Evolutionary conservation across 1,284 basidiomycete genomes (phyloP).

Genomic region (Meira nashicola): DNA sequence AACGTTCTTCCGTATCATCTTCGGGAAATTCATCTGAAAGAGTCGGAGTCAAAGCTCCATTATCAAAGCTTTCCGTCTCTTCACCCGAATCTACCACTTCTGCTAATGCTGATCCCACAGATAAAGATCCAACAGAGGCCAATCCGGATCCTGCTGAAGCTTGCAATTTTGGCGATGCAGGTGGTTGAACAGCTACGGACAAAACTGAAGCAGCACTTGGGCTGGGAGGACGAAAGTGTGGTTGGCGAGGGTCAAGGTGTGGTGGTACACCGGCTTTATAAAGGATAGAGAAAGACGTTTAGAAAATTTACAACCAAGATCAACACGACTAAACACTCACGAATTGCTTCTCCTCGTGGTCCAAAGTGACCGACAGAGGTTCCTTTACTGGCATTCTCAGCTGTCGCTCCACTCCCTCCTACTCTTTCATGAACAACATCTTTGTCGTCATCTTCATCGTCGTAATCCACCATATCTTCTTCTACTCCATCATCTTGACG

Average conservation of each 20-base stretch:
- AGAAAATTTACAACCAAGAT: background rate
- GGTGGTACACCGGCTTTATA: constrained; percentile 35
- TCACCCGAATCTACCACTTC: constrained; percentile 15
- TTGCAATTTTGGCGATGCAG: constrained; percentile 40
- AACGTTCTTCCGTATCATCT: background rate
- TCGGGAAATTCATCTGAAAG: constrained; percentile 2
- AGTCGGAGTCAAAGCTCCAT: constrained; percentile 9
- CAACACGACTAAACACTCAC: background rate
- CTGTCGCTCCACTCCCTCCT: constrained; percentile 7
- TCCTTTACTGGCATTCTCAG: constrained; percentile 12
- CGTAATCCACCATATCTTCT: background rate
- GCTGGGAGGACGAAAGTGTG: constrained; percentile 40
- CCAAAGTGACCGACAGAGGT: constrained; percentile 10
- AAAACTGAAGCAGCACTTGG: constrained; percentile 48
- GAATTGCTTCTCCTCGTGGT: constrained; percentile 8
- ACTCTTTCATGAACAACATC: constrained; percentile 10
- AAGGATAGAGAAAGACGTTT: background rate
- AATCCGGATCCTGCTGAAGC: constrained; percentile 20
- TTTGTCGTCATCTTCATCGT: constrained; percentile 5
- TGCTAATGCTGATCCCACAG: constrained; percentile 13
- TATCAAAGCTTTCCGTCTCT: constrained; percentile 3
- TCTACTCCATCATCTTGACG: background rate
- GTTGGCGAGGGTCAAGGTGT: constrained; percentile 45
- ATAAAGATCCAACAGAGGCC: constrained; percentile 20
- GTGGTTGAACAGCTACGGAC: constrained; percentile 48